Evolutionary conservation across 441 rosid genomes (phyloP).

Genomic region (Syzygium malaccense): DNA sequence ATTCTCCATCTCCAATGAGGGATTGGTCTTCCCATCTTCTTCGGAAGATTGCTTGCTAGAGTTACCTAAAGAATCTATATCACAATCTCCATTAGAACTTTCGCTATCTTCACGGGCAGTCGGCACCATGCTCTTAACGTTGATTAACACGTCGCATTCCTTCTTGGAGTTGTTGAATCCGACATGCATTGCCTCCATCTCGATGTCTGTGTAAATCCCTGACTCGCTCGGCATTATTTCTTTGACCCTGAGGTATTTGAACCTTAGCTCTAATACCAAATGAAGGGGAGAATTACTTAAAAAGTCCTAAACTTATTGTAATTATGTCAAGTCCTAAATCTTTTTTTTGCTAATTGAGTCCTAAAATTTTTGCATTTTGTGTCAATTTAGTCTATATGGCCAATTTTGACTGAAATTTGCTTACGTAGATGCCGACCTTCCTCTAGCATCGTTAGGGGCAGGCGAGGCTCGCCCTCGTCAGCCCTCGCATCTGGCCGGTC

Average conservation of each 20-base stretch:
- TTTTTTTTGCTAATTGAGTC: too few species aligned
- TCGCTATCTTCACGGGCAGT: neutral
- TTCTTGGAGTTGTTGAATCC: neutral
- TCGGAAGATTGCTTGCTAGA: neutral
- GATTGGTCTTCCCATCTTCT: neutral
- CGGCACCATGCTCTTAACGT: neutral
- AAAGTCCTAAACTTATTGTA: too few species aligned
- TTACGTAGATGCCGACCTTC: too few species aligned
- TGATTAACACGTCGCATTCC: neutral
- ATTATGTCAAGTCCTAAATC: too few species aligned
- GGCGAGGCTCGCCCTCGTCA: too few species aligned
- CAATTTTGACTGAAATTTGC: too few species aligned
- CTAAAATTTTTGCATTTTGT: too few species aligned
- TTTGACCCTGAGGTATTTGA: neutral
- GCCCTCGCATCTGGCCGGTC: too few species aligned
- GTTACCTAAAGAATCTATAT: neutral
- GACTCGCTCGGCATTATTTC: neutral
- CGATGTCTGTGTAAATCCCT: rapidly evolving
- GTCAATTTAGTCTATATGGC: too few species aligned
- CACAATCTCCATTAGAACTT: neutral
- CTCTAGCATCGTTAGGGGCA: too few species aligned
- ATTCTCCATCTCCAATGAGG: neutral
- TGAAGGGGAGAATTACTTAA: neutral
- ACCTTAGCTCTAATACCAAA: neutral
- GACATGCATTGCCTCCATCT: neutral